phyloP scores from a whole-genome alignment of 441 rosid species.

The Codiaeum variegatum region DNA sequence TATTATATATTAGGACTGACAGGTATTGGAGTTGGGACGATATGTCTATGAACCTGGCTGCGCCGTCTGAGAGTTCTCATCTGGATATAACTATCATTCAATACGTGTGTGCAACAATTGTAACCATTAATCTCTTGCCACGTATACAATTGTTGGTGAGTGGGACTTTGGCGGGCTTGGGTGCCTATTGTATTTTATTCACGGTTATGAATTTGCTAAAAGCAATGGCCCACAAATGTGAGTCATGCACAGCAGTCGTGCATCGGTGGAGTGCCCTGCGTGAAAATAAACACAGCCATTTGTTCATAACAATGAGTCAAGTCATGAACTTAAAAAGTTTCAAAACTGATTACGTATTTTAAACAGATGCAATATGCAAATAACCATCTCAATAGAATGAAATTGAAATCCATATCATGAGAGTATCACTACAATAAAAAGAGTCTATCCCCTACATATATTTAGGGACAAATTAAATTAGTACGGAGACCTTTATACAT shows the following conservation, averaged over 20 bases:
- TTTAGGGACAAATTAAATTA: too few species aligned
- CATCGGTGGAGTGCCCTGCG: neutral
- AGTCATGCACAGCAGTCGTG: neutral
- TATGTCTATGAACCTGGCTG: neutral
- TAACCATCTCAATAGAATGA: too few species aligned
- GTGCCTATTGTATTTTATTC: neutral
- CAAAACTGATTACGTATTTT: too few species aligned
- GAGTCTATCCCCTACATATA: too few species aligned
- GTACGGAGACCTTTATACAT: too few species aligned
- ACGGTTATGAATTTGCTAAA: neutral
- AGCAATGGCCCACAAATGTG: neutral
- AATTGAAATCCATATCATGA: too few species aligned
- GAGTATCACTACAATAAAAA: too few species aligned
- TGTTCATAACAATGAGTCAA: too few species aligned
- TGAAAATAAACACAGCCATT: too few species aligned
- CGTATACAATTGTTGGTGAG: neutral
- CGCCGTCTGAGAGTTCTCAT: neutral
- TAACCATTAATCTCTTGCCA: neutral
- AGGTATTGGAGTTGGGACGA: neutral
- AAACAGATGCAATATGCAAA: too few species aligned
- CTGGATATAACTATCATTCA: neutral
- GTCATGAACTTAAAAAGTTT: too few species aligned
- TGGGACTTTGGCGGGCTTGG: neutral
- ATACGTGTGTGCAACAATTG: neutral
- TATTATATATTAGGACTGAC: too few species aligned